Base-by-base conservation (phyloP, 2,329 filamentous ascomycete genomes). In the Zymoseptoria crescenta region DNA sequence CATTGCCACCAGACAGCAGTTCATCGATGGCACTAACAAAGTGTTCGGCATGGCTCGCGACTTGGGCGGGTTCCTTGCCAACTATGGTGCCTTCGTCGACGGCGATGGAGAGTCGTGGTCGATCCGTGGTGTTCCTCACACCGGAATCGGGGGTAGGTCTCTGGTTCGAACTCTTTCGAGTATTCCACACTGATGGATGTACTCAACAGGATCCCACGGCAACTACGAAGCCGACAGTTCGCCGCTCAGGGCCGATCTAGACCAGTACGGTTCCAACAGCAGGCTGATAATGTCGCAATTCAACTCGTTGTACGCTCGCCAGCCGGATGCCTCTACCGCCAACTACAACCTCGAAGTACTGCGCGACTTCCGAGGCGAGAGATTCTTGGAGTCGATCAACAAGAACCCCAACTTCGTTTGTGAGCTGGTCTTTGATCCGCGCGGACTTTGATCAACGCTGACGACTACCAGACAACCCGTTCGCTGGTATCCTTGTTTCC, bases 291-390 rank as follows among this genome's bases (percentile, higher is more conserved):
- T 64, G 29, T 54, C 54, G 4, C 66, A 67, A 41, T 69, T 65
- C 59, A 57, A 68, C 28, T 52, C 45, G 19, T 61, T 73, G 7
- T 72, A 69, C 62, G 59, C 62, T 55, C 55, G 64, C 54, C 67
- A 69, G 52, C 60, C 65, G 7, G 58, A 65, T 48, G 63, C 62
- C 21, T 49, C 54, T 20, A 63, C 63, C 7, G 68, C 64, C 49
- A 72, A 71, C 66, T 73, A 72, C 62, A 68, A 71, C 59, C 59
- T 73, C 10, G 62, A 65, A 20, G 64, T 73, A 10, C 56, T 74
- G 27, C 63, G 63, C 21, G 60, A 67, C 3, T 67, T 68, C 61
- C 67, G 70, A 48, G 61, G 56, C 50, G 56, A 62, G n/a, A 65
- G 70, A n/a, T 69, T 69, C 63, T 57, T 67, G 49, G 62, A 73